Base-by-base conservation (phyloP, 2,329 filamentous ascomycete species). In the Rutstroemia sp. region DNA sequence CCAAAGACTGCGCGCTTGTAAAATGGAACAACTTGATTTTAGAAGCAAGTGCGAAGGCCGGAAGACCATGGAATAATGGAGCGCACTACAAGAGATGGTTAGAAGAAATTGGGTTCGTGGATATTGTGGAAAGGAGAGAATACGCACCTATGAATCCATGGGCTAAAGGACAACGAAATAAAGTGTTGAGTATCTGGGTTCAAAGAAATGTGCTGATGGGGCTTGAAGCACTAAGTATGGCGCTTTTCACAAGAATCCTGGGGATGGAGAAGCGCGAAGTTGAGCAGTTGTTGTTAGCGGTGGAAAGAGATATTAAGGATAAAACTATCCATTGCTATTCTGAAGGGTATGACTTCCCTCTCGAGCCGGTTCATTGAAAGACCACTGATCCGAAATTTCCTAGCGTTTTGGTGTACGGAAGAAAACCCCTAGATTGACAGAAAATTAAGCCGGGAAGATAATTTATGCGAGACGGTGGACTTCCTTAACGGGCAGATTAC, bases 81-180 rank as follows among this genome's bases (percentile, higher is more conserved):
- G 45, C 34, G 12, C 57, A 58, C 46, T 63, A 62, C 27, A 60
- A 59, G 46, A 44, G 34, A 1, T 72, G 75, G 54, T 56, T 67
- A 52, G 45, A 61, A 51, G 64, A 65, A 52, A 55, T 58, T 47
- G 66, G 67, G 0, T 64, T 67, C 44, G 62, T 60, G 44, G 54
- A 66, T 12, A 58, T 69, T 5, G 61, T 63, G 12, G 66, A 67
- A 57, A 61, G 61, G 45, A 57, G 38, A 9, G 66, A 67, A 38
- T 63, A 61, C 52, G 67, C 63, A 61, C 64, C 65, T 4, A 49
- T 62, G 19, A 61, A 55, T 51, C 34, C 63, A 2, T 69, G 67
- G 67, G 52, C 66, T 1, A 64, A 61, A 18, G 67, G 65, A 4
- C 54, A 60, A 30, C 62, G 64, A 58, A 63, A 64, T 46, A 66